Evolutionary conservation across 257 asterid species (phyloP).

Genomic region (Solanum lycopersicoides): DNA sequence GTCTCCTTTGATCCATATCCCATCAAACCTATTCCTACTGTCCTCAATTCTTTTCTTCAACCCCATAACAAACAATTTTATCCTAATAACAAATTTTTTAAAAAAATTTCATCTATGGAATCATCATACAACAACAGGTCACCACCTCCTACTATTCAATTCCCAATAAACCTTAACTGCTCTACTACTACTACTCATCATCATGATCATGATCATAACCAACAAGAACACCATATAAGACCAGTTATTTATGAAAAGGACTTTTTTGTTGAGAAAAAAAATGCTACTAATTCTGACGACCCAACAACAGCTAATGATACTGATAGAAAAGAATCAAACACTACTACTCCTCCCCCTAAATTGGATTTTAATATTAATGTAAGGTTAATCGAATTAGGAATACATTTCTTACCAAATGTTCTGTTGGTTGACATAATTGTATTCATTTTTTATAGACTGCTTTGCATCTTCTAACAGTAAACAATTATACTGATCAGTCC

Average conservation of each 20-base stretch:
- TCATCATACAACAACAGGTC: slow-evolving; percentile 14
- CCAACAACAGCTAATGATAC: slow-evolving; percentile 4
- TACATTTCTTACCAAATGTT: neutral
- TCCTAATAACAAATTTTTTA: neutral
- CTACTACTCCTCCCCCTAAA: slow-evolving; percentile 4
- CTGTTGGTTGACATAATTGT: neutral
- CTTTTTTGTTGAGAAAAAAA: slow-evolving; percentile 52
- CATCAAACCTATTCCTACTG: slow-evolving; percentile 13
- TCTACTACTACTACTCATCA: neutral
- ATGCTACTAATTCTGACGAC: neutral
- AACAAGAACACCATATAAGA: slow-evolving; percentile 6
- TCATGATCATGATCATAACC: neutral
- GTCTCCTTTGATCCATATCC: slow-evolving; percentile 85
- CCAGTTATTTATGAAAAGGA: slow-evolving; percentile 51
- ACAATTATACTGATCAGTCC: slow-evolving; percentile 54
- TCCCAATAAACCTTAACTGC: slow-evolving; percentile 50
- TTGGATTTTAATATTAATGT: slow-evolving; percentile 61
- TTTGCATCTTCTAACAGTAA: slow-evolving; percentile 60
- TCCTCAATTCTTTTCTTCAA: neutral
- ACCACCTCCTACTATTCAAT: slow-evolving; percentile 58
- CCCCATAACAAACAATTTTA: neutral
- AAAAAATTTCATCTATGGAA: slow-evolving; percentile 16
- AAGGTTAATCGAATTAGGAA: neutral
- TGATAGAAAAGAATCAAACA: slow-evolving; percentile 1
- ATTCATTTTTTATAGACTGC: slow-evolving; percentile 39